Percentiles rank a stretch among this genome's conserved stretches.
phyloP scores from a whole-genome alignment of 2,329 filamentous ascomycete genomes.

The Colletotrichum filicis region DNA sequence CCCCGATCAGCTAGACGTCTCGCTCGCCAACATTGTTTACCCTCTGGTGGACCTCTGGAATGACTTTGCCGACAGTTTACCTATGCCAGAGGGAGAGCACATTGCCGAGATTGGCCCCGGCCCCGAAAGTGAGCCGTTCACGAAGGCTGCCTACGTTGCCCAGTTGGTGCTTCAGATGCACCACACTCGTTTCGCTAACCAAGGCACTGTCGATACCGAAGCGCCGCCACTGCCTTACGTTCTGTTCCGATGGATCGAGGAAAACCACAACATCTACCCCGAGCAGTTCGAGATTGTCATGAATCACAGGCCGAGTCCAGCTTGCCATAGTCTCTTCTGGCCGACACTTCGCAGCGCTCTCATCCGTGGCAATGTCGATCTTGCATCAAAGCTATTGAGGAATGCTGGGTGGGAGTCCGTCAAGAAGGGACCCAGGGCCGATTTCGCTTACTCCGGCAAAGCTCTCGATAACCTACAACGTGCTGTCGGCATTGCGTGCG shows the following conservation, averaged over 20 bases:
- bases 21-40: conserved; percentile 63
- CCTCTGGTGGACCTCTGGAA: conserved; percentile 68
- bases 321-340: conserved; percentile 85
- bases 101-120: conserved; percentile 74
- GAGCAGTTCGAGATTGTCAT: conserved; percentile 75
- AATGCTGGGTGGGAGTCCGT: conserved; percentile 84
- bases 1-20: conserved; percentile 65
- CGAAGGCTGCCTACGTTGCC: conserved; percentile 83
- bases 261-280: conserved; percentile 77
- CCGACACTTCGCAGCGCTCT: conserved; percentile 80
- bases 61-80: conserved; percentile 60
- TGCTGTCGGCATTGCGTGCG: conserved; percentile 75
- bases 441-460: conserved; percentile 74
- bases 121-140: conserved; percentile 69
- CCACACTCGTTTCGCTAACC: conserved; percentile 65
- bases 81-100: conserved; percentile 63
- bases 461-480: conserved; percentile 83
- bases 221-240: conserved; percentile 76
- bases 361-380: conserved; percentile 78
- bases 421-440: conserved; percentile 71
- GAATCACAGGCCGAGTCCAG: conserved; percentile 75
- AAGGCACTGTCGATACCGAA: conserved; percentile 47
- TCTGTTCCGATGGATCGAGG: conserved; percentile 84
- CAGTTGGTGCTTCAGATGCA: conserved; percentile 82
- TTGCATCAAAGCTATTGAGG: conserved; percentile 74